Evolutionary conservation across 495 filamentous ascomycete genomes (phyloP).

Genomic region (Trichoderma reesei): DNA sequence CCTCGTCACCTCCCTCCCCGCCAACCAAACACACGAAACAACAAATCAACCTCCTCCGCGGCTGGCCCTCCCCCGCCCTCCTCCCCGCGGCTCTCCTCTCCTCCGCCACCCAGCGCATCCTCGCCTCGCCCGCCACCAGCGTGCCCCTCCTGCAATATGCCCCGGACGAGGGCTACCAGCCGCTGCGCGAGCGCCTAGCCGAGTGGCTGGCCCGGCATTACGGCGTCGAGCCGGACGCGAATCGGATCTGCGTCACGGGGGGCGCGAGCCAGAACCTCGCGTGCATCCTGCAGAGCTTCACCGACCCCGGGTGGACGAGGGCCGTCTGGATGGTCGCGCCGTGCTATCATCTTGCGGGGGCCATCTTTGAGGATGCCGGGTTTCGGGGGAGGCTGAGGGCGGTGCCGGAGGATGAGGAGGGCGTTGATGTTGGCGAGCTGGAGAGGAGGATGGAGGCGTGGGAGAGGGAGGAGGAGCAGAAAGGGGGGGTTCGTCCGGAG

Average conservation of each 20-base stretch:
- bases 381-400: conserved; percentile 51
- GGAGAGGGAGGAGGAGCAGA: conserved; percentile 23
- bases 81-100: conserved; percentile 53
- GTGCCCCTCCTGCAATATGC: conserved; percentile 61
- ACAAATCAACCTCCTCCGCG: conserved; percentile 55
- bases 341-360: conserved; percentile 67
- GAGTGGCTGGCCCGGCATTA: conserved; percentile 62
- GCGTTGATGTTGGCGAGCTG: conserved; percentile 55
- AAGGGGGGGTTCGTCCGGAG: conserved; percentile 12
- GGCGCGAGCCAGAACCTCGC: conserved; percentile 71
- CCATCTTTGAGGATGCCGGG: conserved; percentile 71
- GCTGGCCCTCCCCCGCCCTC: conserved; percentile 62
- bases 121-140: conserved; percentile 48
- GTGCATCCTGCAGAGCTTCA: conserved; percentile 60
- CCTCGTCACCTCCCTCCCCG: not conserved
- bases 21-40: conserved; percentile 21
- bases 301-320: conserved; percentile 65
- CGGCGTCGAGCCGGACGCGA: conserved; percentile 24
- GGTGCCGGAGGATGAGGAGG: conserved; percentile 65
- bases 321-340: conserved; percentile 73
- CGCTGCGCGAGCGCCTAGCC: conserved; percentile 53
- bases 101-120: conserved; percentile 41
- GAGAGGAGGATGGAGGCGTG: conserved; percentile 30
- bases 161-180: conserved; percentile 62
- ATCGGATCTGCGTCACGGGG: conserved; percentile 70